A percentile compares a stretch with the other conserved stretches of the same genome.
phyloP scores from a whole-genome alignment of 345 rosid genomes.

The Eutrema yunnanense region DNA sequence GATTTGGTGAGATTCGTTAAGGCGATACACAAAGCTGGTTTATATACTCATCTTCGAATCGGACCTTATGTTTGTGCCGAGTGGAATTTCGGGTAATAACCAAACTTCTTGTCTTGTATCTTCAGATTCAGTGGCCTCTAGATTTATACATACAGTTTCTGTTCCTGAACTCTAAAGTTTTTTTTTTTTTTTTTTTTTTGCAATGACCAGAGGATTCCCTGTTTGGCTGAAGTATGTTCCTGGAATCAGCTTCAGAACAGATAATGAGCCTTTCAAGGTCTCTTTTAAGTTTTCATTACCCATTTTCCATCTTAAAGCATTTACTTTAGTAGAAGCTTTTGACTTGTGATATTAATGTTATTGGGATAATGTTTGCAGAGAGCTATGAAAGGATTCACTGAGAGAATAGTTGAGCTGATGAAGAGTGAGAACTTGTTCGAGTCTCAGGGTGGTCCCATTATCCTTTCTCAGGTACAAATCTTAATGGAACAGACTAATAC shows the following conservation, averaged over 20 bases:
- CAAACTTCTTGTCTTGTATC: conserved; percentile 14
- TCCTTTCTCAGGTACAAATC: conserved; percentile 79
- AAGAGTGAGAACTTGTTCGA: conserved; percentile 88
- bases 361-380: conserved; percentile 50
- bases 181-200: neutral
- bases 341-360: conserved; percentile 1
- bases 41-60: conserved; percentile 92
- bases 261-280: conserved; percentile 99
- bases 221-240: conserved; percentile 99
- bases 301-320: neutral
- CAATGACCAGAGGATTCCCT: conserved; percentile 78
- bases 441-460: conserved; percentile 98
- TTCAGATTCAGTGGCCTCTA: conserved; percentile 23
- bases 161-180: neutral
- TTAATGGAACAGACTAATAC: neutral
- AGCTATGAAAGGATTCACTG: conserved; percentile 92
- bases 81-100: conserved; percentile 94
- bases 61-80: conserved; percentile 99
- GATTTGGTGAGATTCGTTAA: conserved; percentile 93
- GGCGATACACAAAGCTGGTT: conserved; percentile 74
- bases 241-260: conserved; percentile 97
- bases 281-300: neutral
- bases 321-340: neutral
- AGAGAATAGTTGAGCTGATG: conserved; percentile 91
- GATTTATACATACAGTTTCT: neutral